Evolutionary conservation across 1,284 basidiomycete genomes (phyloP).

Genomic region (Tilletia walkeri): DNA sequence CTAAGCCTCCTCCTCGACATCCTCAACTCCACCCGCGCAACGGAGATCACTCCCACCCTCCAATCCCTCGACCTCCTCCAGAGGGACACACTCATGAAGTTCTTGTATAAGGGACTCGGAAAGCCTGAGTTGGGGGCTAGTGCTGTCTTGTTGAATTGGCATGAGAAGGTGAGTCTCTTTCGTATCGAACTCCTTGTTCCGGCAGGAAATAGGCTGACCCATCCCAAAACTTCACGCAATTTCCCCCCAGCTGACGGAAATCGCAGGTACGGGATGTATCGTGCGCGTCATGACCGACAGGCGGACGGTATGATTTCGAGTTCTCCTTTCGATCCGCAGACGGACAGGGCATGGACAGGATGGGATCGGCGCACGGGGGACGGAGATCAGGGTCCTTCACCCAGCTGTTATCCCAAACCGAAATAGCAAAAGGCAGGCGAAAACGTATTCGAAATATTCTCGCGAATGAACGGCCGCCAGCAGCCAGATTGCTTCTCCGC

Average conservation of each 20-base stretch:
- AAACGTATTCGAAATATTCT: no score
- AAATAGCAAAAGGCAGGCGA: no score
- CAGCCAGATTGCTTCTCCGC: no score
- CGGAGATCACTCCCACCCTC: constrained; percentile 78
- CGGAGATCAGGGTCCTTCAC: no score
- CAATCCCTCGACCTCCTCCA: constrained; percentile 73
- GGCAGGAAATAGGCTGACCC: no score
- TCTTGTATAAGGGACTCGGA: constrained; percentile 93
- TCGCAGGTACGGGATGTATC: constrained; percentile 92
- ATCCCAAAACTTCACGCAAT: not conserved
- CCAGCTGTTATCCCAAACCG: no score
- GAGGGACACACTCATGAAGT: constrained; percentile 95
- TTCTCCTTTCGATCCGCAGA: not conserved
- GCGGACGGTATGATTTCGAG: constrained; percentile 65
- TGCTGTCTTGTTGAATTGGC: constrained; percentile 88
- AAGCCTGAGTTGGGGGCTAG: constrained; percentile 66
- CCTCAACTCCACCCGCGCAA: constrained; percentile 87
- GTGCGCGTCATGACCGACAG: constrained; percentile 96
- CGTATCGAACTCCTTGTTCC: not conserved
- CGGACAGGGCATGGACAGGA: no score
- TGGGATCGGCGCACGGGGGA: no score
- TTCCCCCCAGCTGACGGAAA: constrained; percentile 75
- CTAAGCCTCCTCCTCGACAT: constrained; percentile 83
- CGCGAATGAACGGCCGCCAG: no score
- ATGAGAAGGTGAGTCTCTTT: constrained; percentile 74